These are phyloP conservation scores for Ogataea pilisensis DNA, from an alignment of 805 yeast genomes.

Conservation along the genomic window DNA sequence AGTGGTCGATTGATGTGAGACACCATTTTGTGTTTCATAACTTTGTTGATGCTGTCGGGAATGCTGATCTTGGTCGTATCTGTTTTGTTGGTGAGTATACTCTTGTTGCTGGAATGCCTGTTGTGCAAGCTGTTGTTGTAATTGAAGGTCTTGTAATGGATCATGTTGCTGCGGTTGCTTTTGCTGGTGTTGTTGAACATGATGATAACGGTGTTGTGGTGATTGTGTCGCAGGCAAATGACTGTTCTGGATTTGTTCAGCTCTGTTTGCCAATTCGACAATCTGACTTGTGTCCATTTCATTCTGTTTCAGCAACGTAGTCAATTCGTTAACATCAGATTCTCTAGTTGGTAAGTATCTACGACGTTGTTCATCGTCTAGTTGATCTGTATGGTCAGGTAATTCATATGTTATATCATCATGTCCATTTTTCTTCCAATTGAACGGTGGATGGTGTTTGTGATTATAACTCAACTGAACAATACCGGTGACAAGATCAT, in stretches of 20 bases:
- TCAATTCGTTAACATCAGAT: conserved; percentile 17
- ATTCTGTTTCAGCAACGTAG: conserved; percentile 19
- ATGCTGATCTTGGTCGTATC: neutral
- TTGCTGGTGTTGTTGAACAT: conserved; percentile 5
- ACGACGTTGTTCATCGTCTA: conserved; percentile 7
- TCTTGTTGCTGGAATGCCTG: conserved; percentile 12
- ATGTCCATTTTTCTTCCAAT: conserved; percentile 27
- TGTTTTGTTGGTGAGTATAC: conserved; percentile 3
- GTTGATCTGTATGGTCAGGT: conserved; percentile 12
- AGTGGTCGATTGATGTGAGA: conserved; percentile 5
- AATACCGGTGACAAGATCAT: conserved; percentile 35
- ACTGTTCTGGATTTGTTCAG: conserved; percentile 16
- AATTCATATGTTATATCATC: conserved; percentile 18
- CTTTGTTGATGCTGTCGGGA: neutral
- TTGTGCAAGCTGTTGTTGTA: conserved; percentile 17
- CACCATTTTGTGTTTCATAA: neutral
- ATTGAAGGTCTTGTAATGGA: conserved; percentile 16
- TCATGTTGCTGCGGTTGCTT: conserved; percentile 7
- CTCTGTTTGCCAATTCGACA: conserved; percentile 23
- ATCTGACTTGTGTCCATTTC: conserved; percentile 20
- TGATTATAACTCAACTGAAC: conserved; percentile 36
- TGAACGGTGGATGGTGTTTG: conserved; percentile 37
- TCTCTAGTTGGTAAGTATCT: conserved; percentile 16
- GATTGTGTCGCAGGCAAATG: conserved; percentile 3
- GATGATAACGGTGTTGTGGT: conserved; percentile 1